Evolutionary conservation across 306 rosid genomes (phyloP).

Genomic region (Senna tora): DNA sequence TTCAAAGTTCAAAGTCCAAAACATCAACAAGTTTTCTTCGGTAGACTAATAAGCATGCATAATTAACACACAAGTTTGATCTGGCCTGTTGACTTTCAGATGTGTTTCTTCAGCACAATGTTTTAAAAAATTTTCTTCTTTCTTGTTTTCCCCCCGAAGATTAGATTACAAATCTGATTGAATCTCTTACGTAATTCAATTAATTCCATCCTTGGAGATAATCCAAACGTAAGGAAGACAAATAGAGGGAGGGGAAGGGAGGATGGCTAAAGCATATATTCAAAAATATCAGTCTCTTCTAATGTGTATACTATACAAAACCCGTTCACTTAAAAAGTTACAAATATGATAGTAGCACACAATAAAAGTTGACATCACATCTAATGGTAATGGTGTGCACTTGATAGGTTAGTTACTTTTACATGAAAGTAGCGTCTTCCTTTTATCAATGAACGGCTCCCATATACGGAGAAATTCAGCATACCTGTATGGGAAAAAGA

Average conservation of each 20-base stretch:
- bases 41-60: background rate
- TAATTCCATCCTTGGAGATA: background rate
- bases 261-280: background rate
- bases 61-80: background rate
- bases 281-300: constrained; percentile 10
- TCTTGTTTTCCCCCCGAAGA: background rate
- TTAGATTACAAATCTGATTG: background rate
- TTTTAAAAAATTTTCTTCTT: background rate
- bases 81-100: background rate
- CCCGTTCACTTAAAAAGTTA: constrained; percentile 10
- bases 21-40: background rate
- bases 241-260: too few relatives aligned
- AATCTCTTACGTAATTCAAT: background rate
- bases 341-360: constrained; percentile 34
- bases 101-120: background rate
- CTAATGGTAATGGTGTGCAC: background rate
- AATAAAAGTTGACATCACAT: constrained; percentile 15
- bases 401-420: constrained; percentile 33
- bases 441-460: background rate
- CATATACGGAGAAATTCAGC: constrained; percentile 16
- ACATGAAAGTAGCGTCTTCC: constrained; percentile 23
- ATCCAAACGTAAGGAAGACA: background rate
- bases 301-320: constrained; percentile 37
- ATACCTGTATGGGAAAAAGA: constrained; percentile 13
- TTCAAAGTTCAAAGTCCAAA: too few relatives aligned